phyloP scores from a whole-genome alignment of 2,329 filamentous ascomycete genomes.

The Grosmannia clavigera region DNA sequence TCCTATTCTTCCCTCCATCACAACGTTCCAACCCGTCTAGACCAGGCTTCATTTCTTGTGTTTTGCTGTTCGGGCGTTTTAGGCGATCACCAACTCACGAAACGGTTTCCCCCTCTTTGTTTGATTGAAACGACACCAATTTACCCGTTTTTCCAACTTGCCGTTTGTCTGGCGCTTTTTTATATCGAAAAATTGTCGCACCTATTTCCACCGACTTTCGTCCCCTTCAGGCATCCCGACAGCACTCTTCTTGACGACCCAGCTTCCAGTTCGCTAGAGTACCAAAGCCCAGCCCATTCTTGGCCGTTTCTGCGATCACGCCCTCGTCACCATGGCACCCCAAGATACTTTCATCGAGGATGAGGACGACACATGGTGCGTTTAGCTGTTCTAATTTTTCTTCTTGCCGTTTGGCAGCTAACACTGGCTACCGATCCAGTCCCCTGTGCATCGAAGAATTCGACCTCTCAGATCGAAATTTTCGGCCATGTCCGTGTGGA shows the following conservation, averaged over 20 bases:
- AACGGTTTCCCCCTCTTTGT: neutral
- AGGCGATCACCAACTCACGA: neutral
- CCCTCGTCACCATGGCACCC: conserved; percentile 41
- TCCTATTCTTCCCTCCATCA: neutral
- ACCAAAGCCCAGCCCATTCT: too few relatives aligned
- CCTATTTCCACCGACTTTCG: neutral
- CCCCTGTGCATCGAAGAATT: conserved; percentile 98
- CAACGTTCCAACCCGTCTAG: neutral
- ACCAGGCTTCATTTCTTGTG: neutral
- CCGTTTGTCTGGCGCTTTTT: neutral
- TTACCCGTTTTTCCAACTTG: neutral
- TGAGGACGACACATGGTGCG: conserved; percentile 58
- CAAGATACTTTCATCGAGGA: conserved; percentile 62
- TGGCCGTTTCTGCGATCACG: neutral
- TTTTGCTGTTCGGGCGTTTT: neutral
- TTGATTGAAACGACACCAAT: neutral
- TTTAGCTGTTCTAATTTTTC: neutral
- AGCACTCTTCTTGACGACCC: neutral
- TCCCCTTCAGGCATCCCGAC: neutral
- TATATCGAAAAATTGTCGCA: conserved; percentile 1
- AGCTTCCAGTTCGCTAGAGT: neutral
- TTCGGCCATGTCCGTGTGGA: conserved; percentile 90
- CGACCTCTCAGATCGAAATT: conserved; percentile 93
- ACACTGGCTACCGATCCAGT: conserved; percentile 33
- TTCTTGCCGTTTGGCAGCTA: conserved; percentile 12